Percentiles rank a stretch among this genome's conserved stretches.
Conservation (phyloP, 129 eudicot species). For the Lactuca sativa region DNA sequence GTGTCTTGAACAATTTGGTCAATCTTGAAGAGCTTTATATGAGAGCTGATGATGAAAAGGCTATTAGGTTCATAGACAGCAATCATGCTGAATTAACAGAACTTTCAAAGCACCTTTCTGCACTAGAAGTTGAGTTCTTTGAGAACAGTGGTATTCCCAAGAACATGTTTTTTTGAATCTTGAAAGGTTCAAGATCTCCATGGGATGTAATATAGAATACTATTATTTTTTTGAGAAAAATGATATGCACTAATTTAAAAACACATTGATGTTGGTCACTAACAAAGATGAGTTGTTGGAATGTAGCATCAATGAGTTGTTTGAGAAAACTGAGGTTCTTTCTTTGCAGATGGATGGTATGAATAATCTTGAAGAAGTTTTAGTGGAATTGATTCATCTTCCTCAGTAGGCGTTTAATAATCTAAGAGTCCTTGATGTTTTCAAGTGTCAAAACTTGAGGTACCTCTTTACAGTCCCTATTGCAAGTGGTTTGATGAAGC, state of each 20-base stretch:
- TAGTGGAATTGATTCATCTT: neutral
- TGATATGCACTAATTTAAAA: neutral
- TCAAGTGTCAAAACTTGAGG: neutral
- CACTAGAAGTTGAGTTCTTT: slow-evolving; percentile 4
- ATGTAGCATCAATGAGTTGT: neutral
- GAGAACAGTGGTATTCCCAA: neutral
- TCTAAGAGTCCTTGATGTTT: neutral
- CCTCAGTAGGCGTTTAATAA: neutral
- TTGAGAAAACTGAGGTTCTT: slow-evolving; percentile 1
- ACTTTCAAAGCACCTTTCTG: too few species aligned
- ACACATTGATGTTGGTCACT: neutral
- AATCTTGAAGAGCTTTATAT: too few species aligned
- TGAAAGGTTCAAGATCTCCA: slow-evolving; percentile 6
- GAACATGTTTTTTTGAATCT: neutral
- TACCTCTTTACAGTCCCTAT: neutral
- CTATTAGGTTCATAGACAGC: too few species aligned
- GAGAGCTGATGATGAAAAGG: too few species aligned
- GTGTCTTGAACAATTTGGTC: too few species aligned
- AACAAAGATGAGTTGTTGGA: neutral
- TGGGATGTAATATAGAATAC: neutral
- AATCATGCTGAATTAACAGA: too few species aligned
- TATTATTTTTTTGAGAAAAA: too few species aligned
- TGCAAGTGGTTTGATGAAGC: neutral
- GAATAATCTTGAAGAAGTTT: neutral
- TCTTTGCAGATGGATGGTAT: neutral